Base-by-base conservation (phyloP, 2,329 filamentous ascomycete species). In the Claviceps paspali region DNA sequence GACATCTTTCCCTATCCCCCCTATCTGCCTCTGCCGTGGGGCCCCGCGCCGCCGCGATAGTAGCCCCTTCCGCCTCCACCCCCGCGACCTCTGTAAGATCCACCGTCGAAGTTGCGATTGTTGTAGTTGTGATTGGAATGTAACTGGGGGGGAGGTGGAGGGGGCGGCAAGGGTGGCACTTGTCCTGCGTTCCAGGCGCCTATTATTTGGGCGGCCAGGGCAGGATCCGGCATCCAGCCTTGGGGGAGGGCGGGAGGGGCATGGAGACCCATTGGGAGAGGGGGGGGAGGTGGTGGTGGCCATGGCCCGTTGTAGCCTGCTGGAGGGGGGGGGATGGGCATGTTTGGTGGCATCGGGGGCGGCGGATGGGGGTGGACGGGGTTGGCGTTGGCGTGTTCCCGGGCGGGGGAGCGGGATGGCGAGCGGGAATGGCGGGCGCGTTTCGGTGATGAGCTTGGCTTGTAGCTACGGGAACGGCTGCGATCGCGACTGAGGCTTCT, bases 251-350 rank as follows among this genome's bases (percentile, higher is more conserved):
- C 6, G 24, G 21, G 28, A 15, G 15, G 14, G 15, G 19, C 19
- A 15, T 15, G 30, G 18, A 14, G 19, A 11, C n/a, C 19, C 10
- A 12, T 14, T 2, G n/a, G 30, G 6, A 45, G 50, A 30, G 49
- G 53, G n/a, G 52, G 52, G 1, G 53, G 56, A 19, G 38, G 38
- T 2, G 53, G 54, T 2, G 52, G 54, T 5, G 61, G 62, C 62
- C 64, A 67, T 9, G 55, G 53, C 2, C 61, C 62, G 34, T 55
- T 52, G 36, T 60, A 64, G 5, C 59, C 59, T 11, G 46, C 45
- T 8, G 60, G 59, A 0, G 54, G 59, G 5, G 56, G 61, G 4
- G 58, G 58, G 2, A 38, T 35, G 10, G 32, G 40, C 18, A 33
- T 40, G 38, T 26, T 45, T 30, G 34, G 34, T 45, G 29, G 35